Evolutionary conservation across 2,329 filamentous ascomycete genomes (phyloP).

Genomic region (Alternaria ventricosa): DNA sequence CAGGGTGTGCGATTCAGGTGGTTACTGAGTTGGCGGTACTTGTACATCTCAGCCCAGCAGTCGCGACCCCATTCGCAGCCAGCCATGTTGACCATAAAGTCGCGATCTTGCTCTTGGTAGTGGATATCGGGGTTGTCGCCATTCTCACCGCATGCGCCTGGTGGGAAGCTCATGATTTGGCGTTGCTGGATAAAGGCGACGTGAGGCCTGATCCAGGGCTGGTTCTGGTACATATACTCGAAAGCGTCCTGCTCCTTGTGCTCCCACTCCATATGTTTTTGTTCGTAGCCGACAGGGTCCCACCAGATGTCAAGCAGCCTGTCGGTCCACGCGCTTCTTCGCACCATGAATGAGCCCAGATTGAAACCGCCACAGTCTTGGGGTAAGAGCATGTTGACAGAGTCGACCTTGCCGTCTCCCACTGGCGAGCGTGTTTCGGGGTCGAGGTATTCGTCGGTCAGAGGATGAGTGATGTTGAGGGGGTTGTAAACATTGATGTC

Average conservation of each 20-base stretch:
- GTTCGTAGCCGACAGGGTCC: conserved; percentile 97
- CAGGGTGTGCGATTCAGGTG: conserved; percentile 83
- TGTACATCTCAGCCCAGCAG: conserved; percentile 98
- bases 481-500: conserved; percentile 98
- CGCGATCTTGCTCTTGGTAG: conserved; percentile 82
- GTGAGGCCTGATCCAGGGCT: conserved; percentile 90
- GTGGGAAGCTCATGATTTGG: conserved; percentile 92
- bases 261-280: conserved; percentile 98
- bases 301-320: conserved; percentile 95
- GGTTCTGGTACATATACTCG: conserved; percentile 87
- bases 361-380: conserved; percentile 98
- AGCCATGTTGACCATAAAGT: conserved; percentile 98
- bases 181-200: conserved; percentile 90
- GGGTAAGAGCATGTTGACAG: conserved; percentile 85
- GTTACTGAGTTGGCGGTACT: conserved; percentile 90
- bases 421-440: conserved; percentile 71
- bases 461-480: conserved; percentile 87
- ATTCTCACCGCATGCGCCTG: conserved; percentile 83
- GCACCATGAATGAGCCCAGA: conserved; percentile 91
- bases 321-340: conserved; percentile 86
- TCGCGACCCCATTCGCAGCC: conserved; percentile 96
- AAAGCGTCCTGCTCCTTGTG: conserved; percentile 98
- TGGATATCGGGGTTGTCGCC: conserved; percentile 79
- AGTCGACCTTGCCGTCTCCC: conserved; percentile 78
- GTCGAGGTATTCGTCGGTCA: conserved; percentile 77